phyloP scores from a whole-genome alignment of 352 stramenopile genomes.

The Pythium phragmiticola region DNA sequence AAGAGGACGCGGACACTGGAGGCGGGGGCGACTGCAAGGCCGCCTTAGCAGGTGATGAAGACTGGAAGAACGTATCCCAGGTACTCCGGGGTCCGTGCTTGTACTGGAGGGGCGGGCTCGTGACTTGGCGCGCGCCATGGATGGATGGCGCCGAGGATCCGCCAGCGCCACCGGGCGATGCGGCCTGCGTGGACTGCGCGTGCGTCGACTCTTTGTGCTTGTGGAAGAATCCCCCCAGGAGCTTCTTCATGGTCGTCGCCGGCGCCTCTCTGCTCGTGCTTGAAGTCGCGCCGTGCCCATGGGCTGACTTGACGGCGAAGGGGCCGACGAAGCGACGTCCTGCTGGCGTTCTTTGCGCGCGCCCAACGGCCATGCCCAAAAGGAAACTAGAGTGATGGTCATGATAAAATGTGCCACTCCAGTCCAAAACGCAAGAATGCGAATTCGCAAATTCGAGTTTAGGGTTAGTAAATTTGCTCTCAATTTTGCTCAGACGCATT shows the following conservation, averaged over 20 bases:
- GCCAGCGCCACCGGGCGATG: not conserved
- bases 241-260: conserved; percentile 64
- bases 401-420: not conserved
- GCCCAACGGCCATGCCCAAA: not conserved
- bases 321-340: not conserved
- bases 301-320: not conserved
- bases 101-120: conserved; percentile 14
- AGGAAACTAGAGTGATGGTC: conserved; percentile 26
- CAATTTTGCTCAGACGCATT: not conserved
- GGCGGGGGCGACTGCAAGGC: conserved; percentile 4
- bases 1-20: not conserved
- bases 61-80: conserved; percentile 42
- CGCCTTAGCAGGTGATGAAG: too few species aligned
- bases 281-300: not conserved
- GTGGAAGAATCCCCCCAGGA: conserved; percentile 58
- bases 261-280: not conserved
- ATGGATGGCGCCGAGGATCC: not conserved
- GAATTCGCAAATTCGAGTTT: not conserved
- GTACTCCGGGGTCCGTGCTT: conserved; percentile 37
- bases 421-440: too few species aligned
- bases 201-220: conserved; percentile 28
- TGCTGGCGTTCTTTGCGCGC: not conserved
- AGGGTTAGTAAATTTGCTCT: not conserved
- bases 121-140: conserved; percentile 2
- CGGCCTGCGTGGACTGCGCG: not conserved